Base-by-base conservation (phyloP, 257 asterid species). In the Nicotiana obtusifolia region DNA sequence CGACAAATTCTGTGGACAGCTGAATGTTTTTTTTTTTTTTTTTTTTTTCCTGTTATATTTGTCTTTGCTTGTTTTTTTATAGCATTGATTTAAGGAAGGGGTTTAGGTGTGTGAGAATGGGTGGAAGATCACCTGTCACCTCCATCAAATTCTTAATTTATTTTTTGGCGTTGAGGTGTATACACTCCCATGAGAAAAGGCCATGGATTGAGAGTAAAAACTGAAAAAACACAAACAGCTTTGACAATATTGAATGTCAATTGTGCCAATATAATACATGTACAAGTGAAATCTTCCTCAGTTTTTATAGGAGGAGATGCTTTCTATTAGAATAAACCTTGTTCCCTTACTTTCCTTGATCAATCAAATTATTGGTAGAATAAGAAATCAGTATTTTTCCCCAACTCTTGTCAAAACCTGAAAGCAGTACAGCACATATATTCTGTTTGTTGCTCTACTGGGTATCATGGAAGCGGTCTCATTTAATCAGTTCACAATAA, bases 61-160 rank as follows among this genome's bases (percentile, higher is more conserved):
- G 73, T 68, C 82, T 66, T 83, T 65, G 76, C 59, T 77, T 15
- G 81, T 68, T 86, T 82, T 82, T 81, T 81, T 64, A 84, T 88
- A 86, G 88, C 81, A 52, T 84, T 67, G 73, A 86, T 84, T 60
- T 61, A 75, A 79, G 64, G 85, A 90, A 81, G 85, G 84, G 89
- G 87, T 81, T 81, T 76, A 59, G 84, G 81, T 88, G 93, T 89
- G 80, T 75, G 78, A 44, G 35, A 22, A 44, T 41, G 33, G 95
- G 91, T 88, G 97, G 93, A 91, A 94, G 95, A 90, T 91, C 97
- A 87, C 87, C 92, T 71, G 13, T 83, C 88, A 92, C 89, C 76
- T 81, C 85, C 77, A 69, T 84, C 69, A 76, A 81, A 90, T 91
- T 76, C 80, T 87, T 87, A 76, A 66, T 84, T 84, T 59, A 30